phyloP scores from a whole-genome alignment of 441 rosid species.

The Jatropha podagrica region DNA sequence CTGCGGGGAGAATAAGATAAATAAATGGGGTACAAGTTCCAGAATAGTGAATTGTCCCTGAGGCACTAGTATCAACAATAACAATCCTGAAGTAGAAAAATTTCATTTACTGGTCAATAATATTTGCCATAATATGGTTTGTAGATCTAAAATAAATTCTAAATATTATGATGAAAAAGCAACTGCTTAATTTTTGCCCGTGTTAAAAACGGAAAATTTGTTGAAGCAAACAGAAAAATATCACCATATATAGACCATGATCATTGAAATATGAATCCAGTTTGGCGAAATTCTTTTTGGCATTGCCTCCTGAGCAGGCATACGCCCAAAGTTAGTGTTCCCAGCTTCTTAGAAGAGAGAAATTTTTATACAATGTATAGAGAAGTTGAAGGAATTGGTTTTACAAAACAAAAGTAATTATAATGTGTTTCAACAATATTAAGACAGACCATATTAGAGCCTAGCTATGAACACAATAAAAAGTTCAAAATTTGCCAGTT shows the following conservation, averaged over 20 bases:
- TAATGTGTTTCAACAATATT: neutral
- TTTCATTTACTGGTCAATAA: conserved; percentile 7
- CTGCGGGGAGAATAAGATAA: conserved; percentile 32
- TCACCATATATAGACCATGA: neutral
- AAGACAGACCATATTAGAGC: neutral
- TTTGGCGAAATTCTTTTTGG: neutral
- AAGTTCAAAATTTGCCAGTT: neutral
- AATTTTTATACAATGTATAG: neutral
- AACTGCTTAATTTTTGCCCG: neutral
- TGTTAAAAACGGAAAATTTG: conserved; percentile 2
- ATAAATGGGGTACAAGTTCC: neutral
- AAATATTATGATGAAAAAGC: conserved; percentile 10
- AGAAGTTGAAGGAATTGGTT: neutral
- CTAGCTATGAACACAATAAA: neutral
- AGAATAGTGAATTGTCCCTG: conserved; percentile 16
- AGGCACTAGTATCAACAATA: conserved; percentile 11
- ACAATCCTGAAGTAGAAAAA: conserved; percentile 2
- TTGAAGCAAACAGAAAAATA: conserved; percentile 6
- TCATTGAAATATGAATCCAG: neutral
- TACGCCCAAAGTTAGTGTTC: neutral
- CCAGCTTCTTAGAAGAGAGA: neutral
- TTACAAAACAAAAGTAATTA: neutral
- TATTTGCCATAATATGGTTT: conserved; percentile 10
- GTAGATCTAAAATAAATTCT: conserved; percentile 5
- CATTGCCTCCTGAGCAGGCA: neutral